phyloP scores from a whole-genome alignment of 129 eudicot genomes.

The Chrysanthemum lavandulifolium region DNA sequence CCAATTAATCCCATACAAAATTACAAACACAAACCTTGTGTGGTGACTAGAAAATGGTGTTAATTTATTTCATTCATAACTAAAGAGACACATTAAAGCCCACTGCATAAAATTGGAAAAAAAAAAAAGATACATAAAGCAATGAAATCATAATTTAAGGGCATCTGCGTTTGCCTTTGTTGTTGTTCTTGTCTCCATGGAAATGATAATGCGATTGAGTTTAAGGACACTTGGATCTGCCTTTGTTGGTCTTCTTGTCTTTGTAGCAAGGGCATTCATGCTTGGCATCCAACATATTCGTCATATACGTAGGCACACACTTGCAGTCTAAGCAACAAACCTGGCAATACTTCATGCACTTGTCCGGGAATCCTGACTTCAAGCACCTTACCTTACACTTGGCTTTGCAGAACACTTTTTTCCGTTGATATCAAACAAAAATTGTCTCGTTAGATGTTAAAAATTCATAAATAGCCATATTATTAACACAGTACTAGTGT shows the following conservation, averaged over 20 bases:
- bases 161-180: conserved; percentile 57
- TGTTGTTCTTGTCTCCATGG: conserved; percentile 43
- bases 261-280: conserved; percentile 87
- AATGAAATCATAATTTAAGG: conserved; percentile 33
- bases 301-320: conserved; percentile 62
- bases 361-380: conserved; percentile 47
- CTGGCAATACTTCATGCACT: conserved; percentile 71
- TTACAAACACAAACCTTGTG: conserved; percentile 19
- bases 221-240: conserved; percentile 81
- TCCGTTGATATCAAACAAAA: conserved; percentile 6
- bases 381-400: conserved; percentile 63
- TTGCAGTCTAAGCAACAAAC: conserved; percentile 70
- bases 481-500: not conserved
- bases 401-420: conserved; percentile 39
- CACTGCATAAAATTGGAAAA: conserved; percentile 15
- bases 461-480: not conserved
- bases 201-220: conserved; percentile 17
- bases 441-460: not conserved
- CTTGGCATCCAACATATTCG: conserved; percentile 67
- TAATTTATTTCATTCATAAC: conserved; percentile 26
- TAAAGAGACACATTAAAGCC: conserved; percentile 22
- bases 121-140: conserved; percentile 8
- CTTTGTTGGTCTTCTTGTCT: conserved; percentile 64
- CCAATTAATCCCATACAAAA: not conserved
- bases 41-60: conserved; percentile 21